Evolutionary conservation across 2,329 filamentous ascomycete species (phyloP).

Genomic region (Fusarium penzigii): DNA sequence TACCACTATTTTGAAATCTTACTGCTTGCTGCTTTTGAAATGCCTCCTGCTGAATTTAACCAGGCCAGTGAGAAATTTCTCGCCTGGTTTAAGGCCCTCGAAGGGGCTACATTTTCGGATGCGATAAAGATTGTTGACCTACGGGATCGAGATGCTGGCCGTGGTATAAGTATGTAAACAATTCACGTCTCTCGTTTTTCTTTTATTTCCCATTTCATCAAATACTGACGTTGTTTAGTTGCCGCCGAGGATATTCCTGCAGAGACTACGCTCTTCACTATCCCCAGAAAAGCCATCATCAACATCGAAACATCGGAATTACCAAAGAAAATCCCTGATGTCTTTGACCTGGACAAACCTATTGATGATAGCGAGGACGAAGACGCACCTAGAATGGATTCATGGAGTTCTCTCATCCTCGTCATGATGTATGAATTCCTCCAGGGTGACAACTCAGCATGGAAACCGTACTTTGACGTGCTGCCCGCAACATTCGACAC

Average conservation of each 20-base stretch:
- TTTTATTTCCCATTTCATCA: not conserved
- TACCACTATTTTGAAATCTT: no score
- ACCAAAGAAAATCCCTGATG: slow-evolving; percentile 53
- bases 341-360: slow-evolving; percentile 46
- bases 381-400: slow-evolving; percentile 46
- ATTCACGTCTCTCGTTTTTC: not conserved
- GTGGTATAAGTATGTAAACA: slow-evolving; percentile 52
- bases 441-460: slow-evolving; percentile 60
- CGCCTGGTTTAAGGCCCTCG: slow-evolving; percentile 53
- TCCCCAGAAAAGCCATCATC: slow-evolving; percentile 72
- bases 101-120: slow-evolving; percentile 55
- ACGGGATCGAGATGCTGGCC: slow-evolving; percentile 50
- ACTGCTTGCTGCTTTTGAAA: not conserved
- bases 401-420: slow-evolving; percentile 66
- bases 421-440: slow-evolving; percentile 77
- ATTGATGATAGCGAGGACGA: slow-evolving; percentile 39
- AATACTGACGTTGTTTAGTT: slow-evolving; percentile 61
- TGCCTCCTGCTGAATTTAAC: slow-evolving; percentile 38
- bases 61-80: slow-evolving; percentile 48
- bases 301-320: slow-evolving; percentile 72
- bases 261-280: slow-evolving; percentile 78
- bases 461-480: slow-evolving; percentile 77
- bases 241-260: slow-evolving; percentile 68
- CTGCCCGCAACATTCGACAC: slow-evolving; percentile 75
- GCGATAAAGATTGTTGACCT: slow-evolving; percentile 55